Base-by-base conservation (phyloP, 2,329 filamentous ascomycete species). In the Penicillium expansum region DNA sequence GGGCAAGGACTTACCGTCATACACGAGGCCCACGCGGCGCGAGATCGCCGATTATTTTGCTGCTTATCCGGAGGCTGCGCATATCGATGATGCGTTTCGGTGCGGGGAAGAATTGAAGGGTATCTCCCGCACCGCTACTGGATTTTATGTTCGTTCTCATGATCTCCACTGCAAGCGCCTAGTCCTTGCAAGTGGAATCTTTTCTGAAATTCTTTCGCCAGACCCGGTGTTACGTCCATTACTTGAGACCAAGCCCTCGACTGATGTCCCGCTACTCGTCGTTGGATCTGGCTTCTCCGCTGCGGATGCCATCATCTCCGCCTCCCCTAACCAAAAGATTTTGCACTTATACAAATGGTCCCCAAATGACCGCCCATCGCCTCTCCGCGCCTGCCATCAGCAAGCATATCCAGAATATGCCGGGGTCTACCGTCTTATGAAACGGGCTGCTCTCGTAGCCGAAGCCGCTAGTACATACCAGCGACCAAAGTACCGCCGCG, bases 391-490 rank as follows among this genome's bases (percentile, higher is more conserved):
- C 37, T 86, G 84, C 57, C 84, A 86, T 63, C 80, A 83, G 45
- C 79, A 82, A 43, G 83, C 83, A 30, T 86, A 86, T 63, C 83
- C 84, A 0, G 84, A 86, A 59, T 86, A 86, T 65, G 83, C 84
- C 0, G 77, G 79, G 9, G 76, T 86, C 1, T 86, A 86, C 61
- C 77, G 82, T 14, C 74, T 82, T 41, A 86, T 86, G 84, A 86
- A 84, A 68, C 74, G 79, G 9, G 79, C 82, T 18, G 74, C 73
- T 4, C 55, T 72, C 29, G 59, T 67, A 20, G 62, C 62, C 33
- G 48, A 59, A 29, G 24, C 62, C 8, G 22, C 42, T 5, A 44
- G 39, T 5, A 57, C 63, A 38, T 59, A 52, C 27, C 68, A 66
- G 47, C 70, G 66, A 43, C 64, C 63, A 10, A 69, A 68, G 45